Evolutionary conservation across 306 rosid species (phyloP), one percentile per base, ranked within the genome.

Genomic region (Psophocarpus tetragonolobus): DNA sequence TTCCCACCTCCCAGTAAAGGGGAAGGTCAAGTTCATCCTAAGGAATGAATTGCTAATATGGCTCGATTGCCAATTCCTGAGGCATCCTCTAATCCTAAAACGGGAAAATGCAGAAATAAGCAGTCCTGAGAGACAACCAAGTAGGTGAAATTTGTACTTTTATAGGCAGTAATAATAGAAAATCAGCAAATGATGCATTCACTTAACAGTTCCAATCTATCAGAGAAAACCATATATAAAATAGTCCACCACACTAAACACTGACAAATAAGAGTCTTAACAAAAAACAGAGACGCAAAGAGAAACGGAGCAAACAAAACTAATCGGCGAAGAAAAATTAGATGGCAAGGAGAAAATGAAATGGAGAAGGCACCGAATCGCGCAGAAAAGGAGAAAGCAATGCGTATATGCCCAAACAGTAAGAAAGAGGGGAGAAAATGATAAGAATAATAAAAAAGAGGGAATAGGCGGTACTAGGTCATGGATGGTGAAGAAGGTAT

Each of bases 281-380:
- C 35, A 60, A 29, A 69, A 72, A 45, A 65, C 71, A 54, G 64
- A 5, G 62, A 48, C 13, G 51, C 27, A 50, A 60, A 44, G 18
- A 38, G 21, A 27, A 51, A 26, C 47, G 51, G 53, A 38, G 23
- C 74, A 62, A 69, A 70, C 64, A 65, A 76, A 20, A 71, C 13
- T 24, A 60, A 48, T 30, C 62, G 10, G 29, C 13, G 38, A 24
- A 45, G 27, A 27, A 2, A 4, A 71, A 76, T 30, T 14, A 13
- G 47, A 15, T 24, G 26, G 20, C 20, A 69, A 4, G 47, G 30
- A 32, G 45, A 41, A 68, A 81, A 24, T 67, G 54, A 10, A 85
- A 77, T 61, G 53, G 56, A 76, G 24, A 2, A 74, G 47, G 27
- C 53, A 67, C 61, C 26, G 68, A 68, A 67, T 54, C 74, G 58